These are phyloP conservation scores for Cercospora zeae-maydis DNA, from an alignment of 2,329 filamentous ascomycete species.

Conservation along the genomic window DNA sequence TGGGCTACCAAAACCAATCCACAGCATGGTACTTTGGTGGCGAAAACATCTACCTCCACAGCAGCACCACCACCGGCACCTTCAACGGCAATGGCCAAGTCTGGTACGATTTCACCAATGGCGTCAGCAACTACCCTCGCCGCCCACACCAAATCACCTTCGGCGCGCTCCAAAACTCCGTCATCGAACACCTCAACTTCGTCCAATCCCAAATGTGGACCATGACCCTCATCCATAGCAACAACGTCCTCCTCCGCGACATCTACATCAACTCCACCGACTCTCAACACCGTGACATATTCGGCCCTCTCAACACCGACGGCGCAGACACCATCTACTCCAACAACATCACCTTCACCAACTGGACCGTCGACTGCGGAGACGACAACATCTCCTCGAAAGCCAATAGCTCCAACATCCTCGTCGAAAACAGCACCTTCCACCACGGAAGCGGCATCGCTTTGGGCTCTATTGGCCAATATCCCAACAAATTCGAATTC, in stretches of 20 bases:
- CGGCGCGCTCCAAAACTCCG: slow-evolving; percentile 47
- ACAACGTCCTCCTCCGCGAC: slow-evolving; percentile 48
- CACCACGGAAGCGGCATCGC: slow-evolving; percentile 53
- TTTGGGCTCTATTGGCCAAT: slow-evolving; percentile 59
- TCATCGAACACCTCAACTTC: slow-evolving; percentile 50
- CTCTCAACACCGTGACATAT: slow-evolving; percentile 19
- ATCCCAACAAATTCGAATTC: slow-evolving; percentile 47
- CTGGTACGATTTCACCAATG: slow-evolving; percentile 51
- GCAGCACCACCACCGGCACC: slow-evolving; percentile 49
- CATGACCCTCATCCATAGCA: slow-evolving; percentile 52
- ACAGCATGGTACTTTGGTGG: slow-evolving; percentile 56
- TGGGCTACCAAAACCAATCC: slow-evolving; percentile 56
- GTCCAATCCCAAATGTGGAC: slow-evolving; percentile 59
- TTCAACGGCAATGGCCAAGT: slow-evolving; percentile 59
- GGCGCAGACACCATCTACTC: slow-evolving; percentile 54
- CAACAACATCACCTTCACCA: slow-evolving; percentile 50
- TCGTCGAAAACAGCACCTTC: slow-evolving; percentile 49
- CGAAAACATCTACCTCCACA: slow-evolving; percentile 49
- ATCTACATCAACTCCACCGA: slow-evolving; percentile 55
- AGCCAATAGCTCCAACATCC: slow-evolving; percentile 55
- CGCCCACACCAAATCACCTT: slow-evolving; percentile 55
- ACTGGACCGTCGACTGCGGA: slow-evolving; percentile 52
- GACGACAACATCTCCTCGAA: slow-evolving; percentile 56
- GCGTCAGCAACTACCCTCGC: slow-evolving; percentile 46
- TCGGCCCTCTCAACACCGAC: slow-evolving; percentile 43